Conservation (phyloP, 306 rosid species). For the Vicia sativa region DNA sequence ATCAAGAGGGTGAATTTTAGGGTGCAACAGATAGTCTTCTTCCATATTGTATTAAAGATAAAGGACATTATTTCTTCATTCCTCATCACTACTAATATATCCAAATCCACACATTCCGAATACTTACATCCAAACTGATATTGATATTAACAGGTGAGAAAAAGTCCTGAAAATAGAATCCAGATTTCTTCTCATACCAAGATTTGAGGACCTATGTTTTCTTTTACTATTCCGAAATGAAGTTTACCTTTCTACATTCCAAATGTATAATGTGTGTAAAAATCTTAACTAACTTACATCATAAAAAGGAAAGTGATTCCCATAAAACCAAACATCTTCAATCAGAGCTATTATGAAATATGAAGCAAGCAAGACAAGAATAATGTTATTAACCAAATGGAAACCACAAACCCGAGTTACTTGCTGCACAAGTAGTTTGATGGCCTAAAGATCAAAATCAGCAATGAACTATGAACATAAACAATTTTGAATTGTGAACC, state of each 20-base stretch:
- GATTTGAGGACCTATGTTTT: no score
- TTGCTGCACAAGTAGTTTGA: slow-evolving; percentile 2
- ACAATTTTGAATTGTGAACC: neutral
- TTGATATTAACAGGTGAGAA: neutral
- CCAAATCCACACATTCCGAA: neutral
- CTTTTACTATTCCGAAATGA: no score
- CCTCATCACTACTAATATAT: neutral
- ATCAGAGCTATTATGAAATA: neutral
- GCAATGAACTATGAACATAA: neutral
- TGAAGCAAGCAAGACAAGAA: no score
- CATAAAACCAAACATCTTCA: neutral
- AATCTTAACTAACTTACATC: neutral
- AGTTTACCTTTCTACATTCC: no score
- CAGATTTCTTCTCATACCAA: neutral
- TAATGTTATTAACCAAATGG: no score
- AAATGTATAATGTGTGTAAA: no score
- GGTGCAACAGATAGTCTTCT: no score
- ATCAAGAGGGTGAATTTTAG: no score
- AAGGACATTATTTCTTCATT: no score
- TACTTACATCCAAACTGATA: neutral
- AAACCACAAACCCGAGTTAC: slow-evolving; percentile 5
- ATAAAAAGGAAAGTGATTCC: neutral
- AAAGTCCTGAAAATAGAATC: neutral
- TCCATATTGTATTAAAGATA: no score
- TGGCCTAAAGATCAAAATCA: neutral